Conservation (phyloP, 306 rosid genomes). For the Acacia melanoxylon region DNA sequence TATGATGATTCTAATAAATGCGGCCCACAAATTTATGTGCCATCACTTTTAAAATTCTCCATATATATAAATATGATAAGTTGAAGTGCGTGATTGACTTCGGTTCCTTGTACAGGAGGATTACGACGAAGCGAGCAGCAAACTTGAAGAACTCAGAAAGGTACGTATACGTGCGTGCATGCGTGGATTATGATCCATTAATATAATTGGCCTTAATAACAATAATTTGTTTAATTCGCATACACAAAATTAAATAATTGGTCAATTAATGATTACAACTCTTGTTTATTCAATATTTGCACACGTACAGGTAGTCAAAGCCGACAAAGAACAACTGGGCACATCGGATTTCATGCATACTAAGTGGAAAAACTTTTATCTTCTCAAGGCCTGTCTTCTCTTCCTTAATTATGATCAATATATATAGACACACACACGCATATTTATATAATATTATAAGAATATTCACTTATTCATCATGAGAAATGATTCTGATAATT, state of each 20-base stretch:
- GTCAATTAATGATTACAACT: background rate
- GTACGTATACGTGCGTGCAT: background rate
- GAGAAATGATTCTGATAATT: background rate
- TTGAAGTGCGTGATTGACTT: background rate
- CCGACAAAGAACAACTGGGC: background rate
- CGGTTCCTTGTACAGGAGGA: background rate
- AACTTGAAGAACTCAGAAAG: background rate
- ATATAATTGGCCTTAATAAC: background rate
- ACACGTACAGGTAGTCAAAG: background rate
- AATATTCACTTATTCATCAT: background rate
- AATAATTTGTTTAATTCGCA: too few species aligned
- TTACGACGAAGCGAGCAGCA: background rate
- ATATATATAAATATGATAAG: too few species aligned
- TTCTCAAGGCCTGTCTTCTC: background rate
- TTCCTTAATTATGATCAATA: background rate
- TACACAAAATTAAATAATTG: too few species aligned
- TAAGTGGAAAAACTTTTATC: background rate
- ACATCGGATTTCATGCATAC: background rate
- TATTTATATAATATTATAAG: too few species aligned
- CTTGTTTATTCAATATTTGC: too few species aligned
- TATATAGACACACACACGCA: too few species aligned
- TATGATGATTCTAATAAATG: too few species aligned
- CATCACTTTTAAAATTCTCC: too few species aligned
- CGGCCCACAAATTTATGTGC: too few species aligned
- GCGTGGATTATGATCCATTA: background rate